phyloP scores from a whole-genome alignment of 805 yeast genomes.

The Sungouiella blattae region DNA sequence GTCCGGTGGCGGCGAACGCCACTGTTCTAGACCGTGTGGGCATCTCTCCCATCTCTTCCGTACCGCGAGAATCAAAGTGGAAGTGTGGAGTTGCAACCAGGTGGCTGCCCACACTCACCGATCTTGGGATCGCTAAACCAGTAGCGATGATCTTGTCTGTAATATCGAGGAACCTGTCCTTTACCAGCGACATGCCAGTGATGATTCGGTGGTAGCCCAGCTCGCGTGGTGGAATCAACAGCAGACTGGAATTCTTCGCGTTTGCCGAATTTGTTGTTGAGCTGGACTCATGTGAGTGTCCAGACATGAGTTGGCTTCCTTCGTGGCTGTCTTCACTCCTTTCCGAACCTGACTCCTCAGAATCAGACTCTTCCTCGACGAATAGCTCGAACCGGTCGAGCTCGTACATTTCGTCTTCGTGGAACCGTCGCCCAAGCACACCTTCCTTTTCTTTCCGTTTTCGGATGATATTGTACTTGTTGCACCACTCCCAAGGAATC shows the following conservation, averaged over 20 bases:
- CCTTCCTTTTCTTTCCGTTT: conserved; percentile 64
- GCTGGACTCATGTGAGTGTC: not conserved
- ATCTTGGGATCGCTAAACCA: conserved; percentile 55
- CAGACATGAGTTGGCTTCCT: not conserved
- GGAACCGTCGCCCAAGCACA: conserved; percentile 69
- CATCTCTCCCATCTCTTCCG: not conserved
- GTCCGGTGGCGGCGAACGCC: not conserved
- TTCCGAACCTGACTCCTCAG: conserved; percentile 4
- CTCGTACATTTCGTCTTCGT: conserved; percentile 59
- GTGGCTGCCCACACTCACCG: conserved; percentile 32
- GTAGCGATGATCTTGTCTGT: conserved; percentile 56
- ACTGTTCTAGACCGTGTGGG: too few relatives aligned
- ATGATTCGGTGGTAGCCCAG: not conserved
- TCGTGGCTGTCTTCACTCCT: not conserved
- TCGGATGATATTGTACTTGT: conserved; percentile 55
- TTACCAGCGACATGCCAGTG: conserved; percentile 7
- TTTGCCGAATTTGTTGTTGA: not conserved
- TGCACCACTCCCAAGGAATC: conserved; percentile 85
- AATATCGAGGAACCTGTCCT: conserved; percentile 38
- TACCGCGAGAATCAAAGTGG: not conserved
- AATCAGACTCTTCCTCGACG: conserved; percentile 31
- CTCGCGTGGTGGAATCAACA: not conserved
- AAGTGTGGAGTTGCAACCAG: not conserved
- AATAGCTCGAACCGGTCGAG: conserved; percentile 38
- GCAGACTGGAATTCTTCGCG: not conserved